Conservation (phyloP, 305 asterid species). For the Stenogyne calaminthoides region DNA sequence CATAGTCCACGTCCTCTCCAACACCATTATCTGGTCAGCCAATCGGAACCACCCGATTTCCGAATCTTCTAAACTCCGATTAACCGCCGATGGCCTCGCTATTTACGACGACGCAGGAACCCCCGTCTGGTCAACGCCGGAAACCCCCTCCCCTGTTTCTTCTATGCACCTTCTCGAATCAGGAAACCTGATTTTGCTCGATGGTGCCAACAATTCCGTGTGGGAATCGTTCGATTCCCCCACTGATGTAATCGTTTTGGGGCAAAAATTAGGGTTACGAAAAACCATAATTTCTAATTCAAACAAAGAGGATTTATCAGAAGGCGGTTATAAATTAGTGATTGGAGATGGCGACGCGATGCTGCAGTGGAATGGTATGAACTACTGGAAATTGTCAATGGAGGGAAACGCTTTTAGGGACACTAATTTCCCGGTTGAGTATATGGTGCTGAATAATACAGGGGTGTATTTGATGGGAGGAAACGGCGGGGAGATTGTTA, state of each 20-base stretch:
- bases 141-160: slow-evolving; percentile 21
- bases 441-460: slow-evolving; percentile 51
- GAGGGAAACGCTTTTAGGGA: slow-evolving; percentile 38
- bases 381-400: slow-evolving; percentile 71
- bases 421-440: slow-evolving; percentile 42
- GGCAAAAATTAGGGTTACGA: slow-evolving; percentile 43
- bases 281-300: slow-evolving; percentile 38
- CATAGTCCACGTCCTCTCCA: slow-evolving; percentile 41
- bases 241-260: slow-evolving; percentile 44
- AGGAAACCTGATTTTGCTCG: slow-evolving; percentile 53
- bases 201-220: slow-evolving; percentile 21
- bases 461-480: slow-evolving; percentile 57
- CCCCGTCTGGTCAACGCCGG: slow-evolving; percentile 55
- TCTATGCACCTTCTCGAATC: slow-evolving; percentile 50
- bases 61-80: slow-evolving; percentile 40
- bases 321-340: slow-evolving; percentile 42
- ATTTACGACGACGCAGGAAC: slow-evolving; percentile 42
- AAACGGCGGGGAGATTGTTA: slow-evolving; percentile 41
- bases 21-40: slow-evolving; percentile 53
- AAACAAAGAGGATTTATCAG: slow-evolving; percentile 36
- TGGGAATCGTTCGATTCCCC: slow-evolving; percentile 63
- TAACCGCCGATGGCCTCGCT: slow-evolving; percentile 41
- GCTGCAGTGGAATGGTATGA: slow-evolving; percentile 51
- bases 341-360: slow-evolving; percentile 43
- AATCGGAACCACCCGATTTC: slow-evolving; percentile 54